Evolutionary conservation across 106 monocot species (phyloP).

Genomic region (Platanthera guangdongensis): DNA sequence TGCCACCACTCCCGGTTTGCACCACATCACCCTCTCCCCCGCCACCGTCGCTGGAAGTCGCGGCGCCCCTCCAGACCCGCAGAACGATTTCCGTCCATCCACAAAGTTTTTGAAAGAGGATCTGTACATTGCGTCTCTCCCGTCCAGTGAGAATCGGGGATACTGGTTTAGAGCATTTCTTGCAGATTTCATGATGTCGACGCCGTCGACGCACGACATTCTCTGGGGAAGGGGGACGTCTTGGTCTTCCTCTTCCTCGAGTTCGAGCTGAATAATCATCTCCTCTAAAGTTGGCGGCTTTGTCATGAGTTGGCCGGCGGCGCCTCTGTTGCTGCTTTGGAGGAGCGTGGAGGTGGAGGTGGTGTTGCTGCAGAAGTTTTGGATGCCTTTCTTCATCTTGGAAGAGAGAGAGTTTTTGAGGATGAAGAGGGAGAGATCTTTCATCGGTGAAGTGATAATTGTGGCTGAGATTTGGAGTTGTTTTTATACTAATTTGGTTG

Average conservation of each 20-base stretch:
- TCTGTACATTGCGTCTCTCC: conserved; percentile 66
- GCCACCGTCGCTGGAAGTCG: conserved; percentile 49
- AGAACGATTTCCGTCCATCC: conserved; percentile 22
- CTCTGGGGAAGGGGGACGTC: conserved; percentile 18
- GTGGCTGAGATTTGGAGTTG: not conserved
- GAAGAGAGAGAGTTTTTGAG: conserved; percentile 55
- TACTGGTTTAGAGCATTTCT: conserved; percentile 68
- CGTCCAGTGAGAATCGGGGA: conserved; percentile 84
- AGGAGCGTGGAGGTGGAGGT: conserved; percentile 52
- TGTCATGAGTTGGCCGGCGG: not conserved
- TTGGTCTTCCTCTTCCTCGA: conserved; percentile 54
- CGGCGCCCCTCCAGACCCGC: conserved; percentile 8
- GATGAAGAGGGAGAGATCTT: conserved; percentile 58
- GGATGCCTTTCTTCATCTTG: conserved; percentile 73
- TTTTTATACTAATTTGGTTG: not conserved
- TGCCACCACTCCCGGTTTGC: conserved; percentile 80
- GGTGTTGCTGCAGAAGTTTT: conserved; percentile 58
- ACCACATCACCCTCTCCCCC: conserved; percentile 83
- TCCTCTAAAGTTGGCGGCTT: conserved; percentile 68
- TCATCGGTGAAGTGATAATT: conserved; percentile 27
- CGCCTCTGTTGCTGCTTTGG: conserved; percentile 19
- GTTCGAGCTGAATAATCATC: conserved; percentile 73
- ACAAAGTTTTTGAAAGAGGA: conserved; percentile 44
- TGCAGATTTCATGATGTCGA: conserved; percentile 69
- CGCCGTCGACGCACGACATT: conserved; percentile 54